phyloP scores from a whole-genome alignment of 2,329 filamentous ascomycete species.

The Aspergillus spinulosporus region DNA sequence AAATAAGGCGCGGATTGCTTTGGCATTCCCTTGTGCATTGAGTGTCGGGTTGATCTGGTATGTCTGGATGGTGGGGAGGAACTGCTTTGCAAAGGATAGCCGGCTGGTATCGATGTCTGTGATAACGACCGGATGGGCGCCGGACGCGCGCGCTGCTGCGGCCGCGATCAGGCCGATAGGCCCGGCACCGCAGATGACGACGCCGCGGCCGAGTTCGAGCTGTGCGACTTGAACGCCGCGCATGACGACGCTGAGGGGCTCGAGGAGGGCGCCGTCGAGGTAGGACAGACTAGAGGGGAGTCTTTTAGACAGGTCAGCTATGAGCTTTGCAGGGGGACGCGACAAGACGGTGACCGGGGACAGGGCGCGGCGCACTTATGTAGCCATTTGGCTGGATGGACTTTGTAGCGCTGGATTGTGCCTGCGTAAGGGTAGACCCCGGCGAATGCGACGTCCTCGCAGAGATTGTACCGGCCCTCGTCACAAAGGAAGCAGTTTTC shows the following conservation, averaged over 20 bases:
- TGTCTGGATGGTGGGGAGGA: constrained; percentile 56
- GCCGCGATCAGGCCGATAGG: constrained; percentile 64
- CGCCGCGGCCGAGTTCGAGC: constrained; percentile 57
- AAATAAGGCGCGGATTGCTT: constrained; percentile 57
- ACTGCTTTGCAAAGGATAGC: constrained; percentile 58
- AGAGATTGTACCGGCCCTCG: constrained; percentile 64
- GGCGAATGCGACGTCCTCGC: constrained; percentile 61
- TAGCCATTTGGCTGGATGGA: constrained; percentile 62
- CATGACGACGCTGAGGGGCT: constrained; percentile 64
- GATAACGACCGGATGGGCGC: constrained; percentile 64
- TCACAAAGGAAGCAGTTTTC: constrained; percentile 59
- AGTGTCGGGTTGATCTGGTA: constrained; percentile 55
- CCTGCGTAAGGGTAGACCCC: constrained; percentile 63
- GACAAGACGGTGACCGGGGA: constrained; percentile 52
- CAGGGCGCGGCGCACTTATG: constrained; percentile 39
- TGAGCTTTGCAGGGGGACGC: too few relatives aligned
- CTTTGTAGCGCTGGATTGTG: constrained; percentile 62
- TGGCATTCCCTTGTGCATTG: constrained; percentile 53
- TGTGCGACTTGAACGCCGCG: constrained; percentile 57
- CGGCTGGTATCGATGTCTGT: constrained; percentile 61
- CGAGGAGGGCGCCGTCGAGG: constrained; percentile 62
- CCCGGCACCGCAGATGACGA: constrained; percentile 62
- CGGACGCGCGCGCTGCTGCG: constrained; percentile 60
- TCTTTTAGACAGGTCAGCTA: constrained; percentile 15
- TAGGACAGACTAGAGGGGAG: constrained; percentile 59